Evolutionary conservation across 129 eudicot genomes (phyloP), one percentile per base, ranked within the genome.

Genomic region (Tagetes patula): DNA sequence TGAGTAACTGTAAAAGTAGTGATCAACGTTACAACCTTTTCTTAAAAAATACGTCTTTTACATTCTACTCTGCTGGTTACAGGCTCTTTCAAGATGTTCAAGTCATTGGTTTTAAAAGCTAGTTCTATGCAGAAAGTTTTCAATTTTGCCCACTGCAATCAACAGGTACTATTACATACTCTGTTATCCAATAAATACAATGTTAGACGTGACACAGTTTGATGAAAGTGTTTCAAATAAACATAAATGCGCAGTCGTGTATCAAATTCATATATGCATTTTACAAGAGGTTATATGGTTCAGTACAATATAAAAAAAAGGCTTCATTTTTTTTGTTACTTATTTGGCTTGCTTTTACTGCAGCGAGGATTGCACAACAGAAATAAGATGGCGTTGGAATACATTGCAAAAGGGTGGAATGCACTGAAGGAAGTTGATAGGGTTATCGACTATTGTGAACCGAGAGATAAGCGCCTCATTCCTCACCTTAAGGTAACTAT

Each of bases 371-470:
- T 93, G 89, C 98, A 93, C 69, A 87, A 55, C 40, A 82, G 95
- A 78, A 89, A 89, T 61, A 92, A 87, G 83, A 79, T 67, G 84
- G 95, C 98, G 9, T 80, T 83, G 96, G 92, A 92, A 83, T 81
- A 85, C 76, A 89, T 92, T 58, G 96, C 96, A 32, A 92, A 82
- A 89, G 95, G 98, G 8, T 87, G 89, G 94, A 87, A 84, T 39
- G 87, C 92, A 43, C 47, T 89, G 63, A 84, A 85, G 83, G 98
- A 93, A 80, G 95, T 93, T 80, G 96, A 89, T 80, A 84, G 96
- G 78, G 96, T 89, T 32, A 89, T 87, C n/a, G 96, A 91, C 60
- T 88, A 91, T 68, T 84, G 92, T 48, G 92, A 89, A 66, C 88
- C 78, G 53, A 85, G 89, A 67, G 98, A 92, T 83, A 84, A 85